Conservation (phyloP, 2,329 filamentous ascomycete genomes). For the Sordariomycetes sp. region DNA sequence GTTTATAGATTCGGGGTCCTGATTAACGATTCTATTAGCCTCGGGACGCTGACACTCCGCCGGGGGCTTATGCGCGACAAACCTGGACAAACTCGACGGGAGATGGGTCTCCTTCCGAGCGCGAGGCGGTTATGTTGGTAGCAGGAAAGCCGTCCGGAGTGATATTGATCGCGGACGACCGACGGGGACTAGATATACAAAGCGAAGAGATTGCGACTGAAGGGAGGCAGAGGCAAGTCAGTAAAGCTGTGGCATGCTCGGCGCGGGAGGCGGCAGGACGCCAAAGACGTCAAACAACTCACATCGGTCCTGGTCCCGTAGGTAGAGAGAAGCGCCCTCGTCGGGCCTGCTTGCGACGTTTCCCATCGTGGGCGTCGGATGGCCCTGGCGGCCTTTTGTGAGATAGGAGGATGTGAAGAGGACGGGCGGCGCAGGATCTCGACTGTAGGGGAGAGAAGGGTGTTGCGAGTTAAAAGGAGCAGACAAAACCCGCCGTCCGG, state of each 20-base stretch:
- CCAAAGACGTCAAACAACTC: constrained; percentile 22
- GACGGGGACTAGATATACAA: constrained; percentile 65
- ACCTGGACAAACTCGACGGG: constrained; percentile 91
- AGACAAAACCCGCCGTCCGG: neutral
- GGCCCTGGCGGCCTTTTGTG: neutral
- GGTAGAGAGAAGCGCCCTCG: constrained; percentile 65
- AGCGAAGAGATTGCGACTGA: constrained; percentile 80
- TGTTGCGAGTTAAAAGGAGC: neutral
- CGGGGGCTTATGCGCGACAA: constrained; percentile 16
- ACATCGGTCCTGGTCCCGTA: constrained; percentile 90
- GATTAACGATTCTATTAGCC: neutral
- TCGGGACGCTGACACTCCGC: neutral
- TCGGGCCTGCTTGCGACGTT: constrained; percentile 82
- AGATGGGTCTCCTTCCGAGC: constrained; percentile 58
- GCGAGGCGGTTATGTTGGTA: constrained; percentile 58
- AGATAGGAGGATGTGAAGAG: constrained; percentile 3
- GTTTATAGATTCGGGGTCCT: constrained; percentile 63
- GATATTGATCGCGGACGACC: constrained; percentile 64
- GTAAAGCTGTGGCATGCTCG: constrained; percentile 7
- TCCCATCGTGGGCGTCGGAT: constrained; percentile 54
- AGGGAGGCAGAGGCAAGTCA: constrained; percentile 3
- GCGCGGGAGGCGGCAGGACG: neutral
- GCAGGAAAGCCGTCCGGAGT: constrained; percentile 81
- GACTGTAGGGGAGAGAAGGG: neutral
- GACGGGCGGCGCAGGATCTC: neutral